Evolutionary conservation across 2,329 filamentous ascomycete species (phyloP).

Genomic region (Zymoseptoria ardabiliae): DNA sequence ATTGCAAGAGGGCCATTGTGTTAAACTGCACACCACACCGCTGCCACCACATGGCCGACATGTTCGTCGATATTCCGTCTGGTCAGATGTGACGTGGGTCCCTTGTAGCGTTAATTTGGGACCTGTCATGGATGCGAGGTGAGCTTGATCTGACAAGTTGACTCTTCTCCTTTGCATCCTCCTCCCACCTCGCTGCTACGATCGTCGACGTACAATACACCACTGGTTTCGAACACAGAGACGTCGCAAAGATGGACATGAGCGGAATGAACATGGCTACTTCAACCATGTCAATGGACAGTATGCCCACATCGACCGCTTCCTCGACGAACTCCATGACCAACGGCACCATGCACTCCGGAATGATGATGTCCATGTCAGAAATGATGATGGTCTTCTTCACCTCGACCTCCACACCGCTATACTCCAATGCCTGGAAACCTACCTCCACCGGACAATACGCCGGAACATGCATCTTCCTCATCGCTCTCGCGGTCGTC

Average conservation of each 20-base stretch:
- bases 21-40: neutral
- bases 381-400: conserved; percentile 56
- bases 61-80: neutral
- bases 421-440: conserved; percentile 63
- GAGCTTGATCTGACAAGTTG: no score
- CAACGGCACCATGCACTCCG: conserved; percentile 1
- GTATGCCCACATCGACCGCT: neutral
- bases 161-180: no score
- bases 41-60: neutral
- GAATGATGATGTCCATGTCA: conserved; percentile 26
- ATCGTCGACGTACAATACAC: no score
- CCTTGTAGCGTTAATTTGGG: no score
- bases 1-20: neutral
- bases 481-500: conserved; percentile 63
- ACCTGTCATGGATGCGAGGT: no score
- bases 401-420: conserved; percentile 49
- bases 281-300: neutral
- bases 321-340: neutral
- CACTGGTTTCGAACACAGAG: neutral
- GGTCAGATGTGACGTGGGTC: no score
- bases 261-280: conserved; percentile 3
- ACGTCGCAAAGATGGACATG: neutral
- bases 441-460: conserved; percentile 62
- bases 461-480: conserved; percentile 81
- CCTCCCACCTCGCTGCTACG: no score